Evolutionary conservation across 208 protist species (phyloP).

Genomic region (Crithidia fasciculata): DNA sequence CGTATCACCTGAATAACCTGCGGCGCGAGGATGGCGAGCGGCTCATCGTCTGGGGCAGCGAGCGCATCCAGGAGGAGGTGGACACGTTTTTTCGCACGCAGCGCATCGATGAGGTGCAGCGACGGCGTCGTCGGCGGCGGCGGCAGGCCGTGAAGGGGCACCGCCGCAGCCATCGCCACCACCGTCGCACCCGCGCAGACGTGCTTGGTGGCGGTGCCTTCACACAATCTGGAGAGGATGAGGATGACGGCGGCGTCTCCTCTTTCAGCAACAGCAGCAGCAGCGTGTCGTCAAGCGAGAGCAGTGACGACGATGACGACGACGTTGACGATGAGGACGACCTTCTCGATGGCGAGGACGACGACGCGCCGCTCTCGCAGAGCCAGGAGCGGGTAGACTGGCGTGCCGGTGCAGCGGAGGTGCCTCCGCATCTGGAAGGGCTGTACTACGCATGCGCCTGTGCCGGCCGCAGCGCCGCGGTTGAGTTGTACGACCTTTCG

Average conservation of each 20-base stretch:
- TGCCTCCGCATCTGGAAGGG: conserved; percentile 56
- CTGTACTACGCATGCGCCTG: conserved; percentile 76
- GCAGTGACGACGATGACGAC: conserved; percentile 24
- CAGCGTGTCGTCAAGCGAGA: conserved; percentile 18
- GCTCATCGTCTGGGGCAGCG: conserved; percentile 71
- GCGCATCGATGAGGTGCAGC: conserved; percentile 27
- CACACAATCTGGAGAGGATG: background rate
- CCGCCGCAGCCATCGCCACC: background rate
- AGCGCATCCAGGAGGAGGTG: conserved; percentile 68
- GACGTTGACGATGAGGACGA: conserved; percentile 40
- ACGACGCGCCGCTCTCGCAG: conserved; percentile 46
- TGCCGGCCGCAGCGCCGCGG: conserved; percentile 72
- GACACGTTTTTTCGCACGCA: conserved; percentile 72
- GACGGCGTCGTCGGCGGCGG: conserved; percentile 41
- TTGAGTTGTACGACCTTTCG: conserved; percentile 81
- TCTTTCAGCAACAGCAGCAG: conserved; percentile 8
- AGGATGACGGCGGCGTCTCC: background rate
- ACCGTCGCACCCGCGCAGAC: conserved; percentile 19
- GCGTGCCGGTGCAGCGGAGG: conserved; percentile 34
- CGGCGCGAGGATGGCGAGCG: conserved; percentile 53
- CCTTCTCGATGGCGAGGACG: conserved; percentile 43
- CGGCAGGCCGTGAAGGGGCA: conserved; percentile 15
- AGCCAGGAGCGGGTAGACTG: conserved; percentile 67
- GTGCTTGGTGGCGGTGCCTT: too few species aligned
- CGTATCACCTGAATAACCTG: conserved; percentile 78